A percentile compares a stretch with the other conserved stretches of the same genome.
These are phyloP conservation scores for Coprinopsis strossmayeri DNA, from an alignment of 768 basidiomycete species.

Conservation along the genomic window DNA sequence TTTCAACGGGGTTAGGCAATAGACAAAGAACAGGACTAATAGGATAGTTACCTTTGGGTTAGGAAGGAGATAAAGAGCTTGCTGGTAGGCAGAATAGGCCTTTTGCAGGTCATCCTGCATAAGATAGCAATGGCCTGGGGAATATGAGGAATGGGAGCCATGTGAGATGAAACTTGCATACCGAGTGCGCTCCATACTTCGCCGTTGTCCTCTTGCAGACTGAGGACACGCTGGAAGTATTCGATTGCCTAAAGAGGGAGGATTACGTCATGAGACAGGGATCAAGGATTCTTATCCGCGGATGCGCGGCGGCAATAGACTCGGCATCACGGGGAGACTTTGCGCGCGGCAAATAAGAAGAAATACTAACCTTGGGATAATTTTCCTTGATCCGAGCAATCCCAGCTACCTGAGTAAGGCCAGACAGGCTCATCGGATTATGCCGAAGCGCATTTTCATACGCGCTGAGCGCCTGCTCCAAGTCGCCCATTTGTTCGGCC, in stretches of 20 bases:
- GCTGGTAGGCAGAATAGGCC: slow-evolving; percentile 97
- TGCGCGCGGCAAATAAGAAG: slow-evolving; percentile 19
- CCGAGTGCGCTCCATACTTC: slow-evolving; percentile 98
- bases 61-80: slow-evolving; percentile 91
- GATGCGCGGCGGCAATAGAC: slow-evolving; percentile 22
- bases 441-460: slow-evolving; percentile 96
- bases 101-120: slow-evolving; percentile 99
- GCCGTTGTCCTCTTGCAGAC: slow-evolving; percentile 91
- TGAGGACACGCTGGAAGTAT: slow-evolving; percentile 90
- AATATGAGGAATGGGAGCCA: slow-evolving; percentile 7
- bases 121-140: slow-evolving; percentile 87
- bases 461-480: slow-evolving; percentile 85
- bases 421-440: slow-evolving; percentile 86
- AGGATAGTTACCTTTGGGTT: slow-evolving; percentile 75
- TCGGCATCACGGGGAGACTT: slow-evolving; percentile 18
- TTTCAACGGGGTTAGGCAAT: slow-evolving; percentile 18
- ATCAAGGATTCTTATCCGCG: slow-evolving; percentile 32
- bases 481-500: slow-evolving; percentile 92
- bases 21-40: slow-evolving; percentile 9
- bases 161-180: slow-evolving; percentile 25
- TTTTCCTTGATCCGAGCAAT: slow-evolving; percentile 98
- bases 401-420: slow-evolving; percentile 89
- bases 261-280: slow-evolving; percentile 32
- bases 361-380: slow-evolving; percentile 76
- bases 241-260: slow-evolving; percentile 74